phyloP scores from a whole-genome alignment of 2,329 filamentous ascomycete species.

The Verticillium dahliae region DNA sequence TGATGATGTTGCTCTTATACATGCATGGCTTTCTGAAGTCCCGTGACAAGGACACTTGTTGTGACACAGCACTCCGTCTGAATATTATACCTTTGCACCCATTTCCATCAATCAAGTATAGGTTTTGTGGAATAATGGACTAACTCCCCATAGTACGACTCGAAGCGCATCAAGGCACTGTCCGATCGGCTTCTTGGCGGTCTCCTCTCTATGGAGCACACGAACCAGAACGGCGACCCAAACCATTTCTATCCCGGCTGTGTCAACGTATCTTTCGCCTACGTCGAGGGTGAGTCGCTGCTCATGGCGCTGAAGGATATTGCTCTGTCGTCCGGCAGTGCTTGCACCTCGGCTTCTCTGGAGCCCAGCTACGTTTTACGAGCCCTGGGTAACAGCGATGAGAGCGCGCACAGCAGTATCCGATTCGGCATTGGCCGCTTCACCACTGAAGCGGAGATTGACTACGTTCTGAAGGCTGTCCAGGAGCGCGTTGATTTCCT shows the following conservation, averaged over 20 bases:
- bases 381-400: slow-evolving; percentile 90
- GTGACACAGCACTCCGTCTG: slow-evolving; percentile 66
- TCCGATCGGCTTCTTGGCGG: slow-evolving; percentile 80
- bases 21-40: slow-evolving; percentile 88
- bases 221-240: slow-evolving; percentile 79
- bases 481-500: slow-evolving; percentile 86
- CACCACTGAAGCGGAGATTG: slow-evolving; percentile 90
- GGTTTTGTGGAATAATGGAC: neutral
- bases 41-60: slow-evolving; percentile 55
- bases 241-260: slow-evolving; percentile 88
- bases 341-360: slow-evolving; percentile 92
- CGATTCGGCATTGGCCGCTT: slow-evolving; percentile 96
- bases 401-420: slow-evolving; percentile 96
- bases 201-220: slow-evolving; percentile 85
- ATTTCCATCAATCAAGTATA: neutral
- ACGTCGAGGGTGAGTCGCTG: slow-evolving; percentile 95
- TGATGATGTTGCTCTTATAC: slow-evolving; percentile 77
- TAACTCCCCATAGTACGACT: slow-evolving; percentile 65
- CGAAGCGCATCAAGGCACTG: slow-evolving; percentile 72
- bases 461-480: slow-evolving; percentile 95
- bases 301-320: slow-evolving; percentile 99
- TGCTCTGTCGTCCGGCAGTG: slow-evolving; percentile 90
- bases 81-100: slow-evolving; percentile 14
- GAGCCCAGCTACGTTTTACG: slow-evolving; percentile 95
- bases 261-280: slow-evolving; percentile 97